These are phyloP conservation scores for Candida boleticola DNA, from an alignment of 805 yeast genomes.

Conservation along the genomic window DNA sequence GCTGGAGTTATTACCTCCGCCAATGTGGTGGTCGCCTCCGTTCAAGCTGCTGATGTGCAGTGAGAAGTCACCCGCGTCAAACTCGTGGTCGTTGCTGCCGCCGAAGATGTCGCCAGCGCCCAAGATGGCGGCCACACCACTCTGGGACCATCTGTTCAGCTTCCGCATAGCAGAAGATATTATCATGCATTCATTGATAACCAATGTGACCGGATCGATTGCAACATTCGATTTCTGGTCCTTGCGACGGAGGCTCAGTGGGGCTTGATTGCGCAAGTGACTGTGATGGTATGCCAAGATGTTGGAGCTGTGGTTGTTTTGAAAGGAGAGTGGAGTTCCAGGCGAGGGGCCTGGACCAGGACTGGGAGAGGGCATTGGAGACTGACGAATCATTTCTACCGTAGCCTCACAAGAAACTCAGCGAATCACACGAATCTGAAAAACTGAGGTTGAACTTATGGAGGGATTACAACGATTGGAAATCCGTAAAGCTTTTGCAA, in stretches of 20 bases:
- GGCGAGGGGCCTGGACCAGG: background rate
- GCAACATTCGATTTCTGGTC: too few species aligned
- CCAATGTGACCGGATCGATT: constrained; percentile 76
- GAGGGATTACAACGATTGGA: too few species aligned
- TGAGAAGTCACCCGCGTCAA: constrained; percentile 17
- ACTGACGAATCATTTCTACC: too few species aligned
- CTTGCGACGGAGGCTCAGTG: too few species aligned
- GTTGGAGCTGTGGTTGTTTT: too few species aligned
- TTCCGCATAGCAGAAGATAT: constrained; percentile 89
- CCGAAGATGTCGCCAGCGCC: constrained; percentile 61
- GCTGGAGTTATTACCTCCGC: background rate
- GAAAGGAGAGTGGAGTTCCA: background rate
- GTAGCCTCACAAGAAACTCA: too few species aligned
- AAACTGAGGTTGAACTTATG: too few species aligned
- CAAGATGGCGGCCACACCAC: constrained; percentile 81
- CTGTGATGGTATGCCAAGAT: background rate
- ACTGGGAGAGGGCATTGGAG: background rate
- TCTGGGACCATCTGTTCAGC: constrained; percentile 59
- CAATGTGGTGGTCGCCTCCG: background rate
- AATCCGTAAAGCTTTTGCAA: too few species aligned
- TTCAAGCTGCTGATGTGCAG: background rate
- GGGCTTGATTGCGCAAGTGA: background rate
- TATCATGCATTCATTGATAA: constrained; percentile 83
- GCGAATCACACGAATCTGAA: too few species aligned
- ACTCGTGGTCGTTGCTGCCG: constrained; percentile 30